Evolutionary conservation across 2,329 filamentous ascomycete species (phyloP).

Genomic region (Geosmithia flava): DNA sequence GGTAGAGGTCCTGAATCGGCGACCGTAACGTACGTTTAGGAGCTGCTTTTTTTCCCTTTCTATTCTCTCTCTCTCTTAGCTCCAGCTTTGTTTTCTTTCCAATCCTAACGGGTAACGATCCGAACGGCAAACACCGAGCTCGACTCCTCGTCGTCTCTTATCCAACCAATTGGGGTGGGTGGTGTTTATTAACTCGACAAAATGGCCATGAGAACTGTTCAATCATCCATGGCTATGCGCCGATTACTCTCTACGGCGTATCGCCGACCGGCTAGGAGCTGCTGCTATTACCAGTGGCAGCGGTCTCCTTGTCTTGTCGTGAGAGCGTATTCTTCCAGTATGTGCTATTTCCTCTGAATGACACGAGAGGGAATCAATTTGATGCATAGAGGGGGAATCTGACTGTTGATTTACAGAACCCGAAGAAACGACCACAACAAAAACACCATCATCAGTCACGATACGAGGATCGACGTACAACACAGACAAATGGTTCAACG

Average conservation of each 20-base stretch:
- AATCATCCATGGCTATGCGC: not conserved
- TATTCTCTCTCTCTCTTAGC: not conserved
- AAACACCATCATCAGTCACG: conserved; percentile 21
- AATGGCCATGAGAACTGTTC: not conserved
- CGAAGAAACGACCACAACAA: not conserved
- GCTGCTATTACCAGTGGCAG: not conserved
- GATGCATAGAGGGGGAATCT: not conserved
- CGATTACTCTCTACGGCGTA: not conserved
- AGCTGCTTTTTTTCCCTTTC: not conserved
- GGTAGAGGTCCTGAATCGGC: not conserved
- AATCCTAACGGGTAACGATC: not conserved
- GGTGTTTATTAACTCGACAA: not conserved
- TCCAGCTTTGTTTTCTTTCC: not conserved
- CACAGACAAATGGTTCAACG: conserved; percentile 77
- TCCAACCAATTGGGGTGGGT: too few relatives aligned
- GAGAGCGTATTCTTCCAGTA: not conserved
- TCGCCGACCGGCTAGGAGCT: not conserved
- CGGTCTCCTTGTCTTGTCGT: not conserved
- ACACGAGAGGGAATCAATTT: not conserved
- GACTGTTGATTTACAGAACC: not conserved
- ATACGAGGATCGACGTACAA: conserved; percentile 53
- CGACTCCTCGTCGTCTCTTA: too few relatives aligned
- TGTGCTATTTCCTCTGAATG: not conserved
- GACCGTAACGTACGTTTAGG: not conserved
- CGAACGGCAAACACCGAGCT: too few relatives aligned